phyloP scores from a whole-genome alignment of 2,329 filamentous ascomycete genomes.

The Dendryphion nanum region DNA sequence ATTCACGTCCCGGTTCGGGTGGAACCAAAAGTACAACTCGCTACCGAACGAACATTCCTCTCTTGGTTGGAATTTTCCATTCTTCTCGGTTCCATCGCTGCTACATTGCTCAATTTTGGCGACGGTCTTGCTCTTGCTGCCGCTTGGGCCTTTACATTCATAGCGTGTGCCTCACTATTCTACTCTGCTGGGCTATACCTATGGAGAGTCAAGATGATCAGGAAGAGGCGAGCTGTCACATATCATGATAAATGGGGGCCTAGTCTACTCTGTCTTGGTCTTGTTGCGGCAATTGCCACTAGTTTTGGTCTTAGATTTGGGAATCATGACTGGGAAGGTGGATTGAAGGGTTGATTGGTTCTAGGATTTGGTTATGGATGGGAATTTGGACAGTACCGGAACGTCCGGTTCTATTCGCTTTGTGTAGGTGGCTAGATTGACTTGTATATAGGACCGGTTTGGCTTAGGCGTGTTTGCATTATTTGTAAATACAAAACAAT shows the following conservation, averaged over 20 bases:
- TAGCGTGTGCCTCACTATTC: constrained; percentile 74
- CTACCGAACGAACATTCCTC: constrained; percentile 91
- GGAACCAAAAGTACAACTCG: constrained; percentile 97
- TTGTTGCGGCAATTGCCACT: constrained; percentile 71
- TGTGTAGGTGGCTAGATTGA: no score
- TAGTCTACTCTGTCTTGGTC: constrained; percentile 67
- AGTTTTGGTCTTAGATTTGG: constrained; percentile 80
- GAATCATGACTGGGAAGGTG: constrained; percentile 48
- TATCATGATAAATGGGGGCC: constrained; percentile 93
- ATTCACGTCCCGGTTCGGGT: constrained; percentile 96
- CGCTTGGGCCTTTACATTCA: constrained; percentile 74
- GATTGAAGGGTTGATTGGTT: constrained; percentile 42
- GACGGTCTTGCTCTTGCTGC: constrained; percentile 35
- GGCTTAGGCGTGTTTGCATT: no score
- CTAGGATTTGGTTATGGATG: no score
- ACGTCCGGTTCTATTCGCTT: no score
- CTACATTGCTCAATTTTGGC: constrained; percentile 42
- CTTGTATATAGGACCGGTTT: no score
- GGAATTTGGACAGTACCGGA: no score
- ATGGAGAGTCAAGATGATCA: constrained; percentile 83
- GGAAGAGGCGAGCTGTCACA: constrained; percentile 76
- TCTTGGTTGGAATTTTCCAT: constrained; percentile 98
- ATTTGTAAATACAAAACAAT: no score
- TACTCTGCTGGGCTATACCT: constrained; percentile 85
- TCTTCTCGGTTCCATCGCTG: constrained; percentile 66